phyloP scores from a whole-genome alignment of 768 basidiomycete species.

The Hygrocybe coccinea region DNA sequence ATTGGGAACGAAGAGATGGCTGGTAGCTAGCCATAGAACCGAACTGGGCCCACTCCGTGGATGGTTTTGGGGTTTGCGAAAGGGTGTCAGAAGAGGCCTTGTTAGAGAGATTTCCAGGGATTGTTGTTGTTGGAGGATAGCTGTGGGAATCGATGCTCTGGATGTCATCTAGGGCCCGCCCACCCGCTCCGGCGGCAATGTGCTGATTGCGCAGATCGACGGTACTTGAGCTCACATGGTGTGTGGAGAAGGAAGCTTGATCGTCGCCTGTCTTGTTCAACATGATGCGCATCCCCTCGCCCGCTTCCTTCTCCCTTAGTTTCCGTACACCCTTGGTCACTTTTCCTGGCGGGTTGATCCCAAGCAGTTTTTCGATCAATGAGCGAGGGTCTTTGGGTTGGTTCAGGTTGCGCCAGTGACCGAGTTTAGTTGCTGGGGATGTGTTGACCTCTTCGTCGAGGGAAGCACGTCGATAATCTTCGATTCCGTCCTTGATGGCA shows the following conservation, averaged over 20 bases:
- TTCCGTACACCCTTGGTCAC: slow-evolving; percentile 83
- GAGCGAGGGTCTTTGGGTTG: slow-evolving; percentile 70
- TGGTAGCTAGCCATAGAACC: slow-evolving; percentile 49
- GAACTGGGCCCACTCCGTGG: slow-evolving; percentile 35
- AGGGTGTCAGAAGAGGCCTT: slow-evolving; percentile 32
- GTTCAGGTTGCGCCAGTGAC: slow-evolving; percentile 85
- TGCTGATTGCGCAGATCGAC: slow-evolving; percentile 32
- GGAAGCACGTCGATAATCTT: slow-evolving; percentile 86
- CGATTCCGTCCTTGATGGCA: slow-evolving; percentile 91
- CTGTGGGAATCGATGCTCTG: slow-evolving; percentile 61
- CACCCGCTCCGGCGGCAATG: slow-evolving; percentile 42
- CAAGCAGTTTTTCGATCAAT: slow-evolving; percentile 71
- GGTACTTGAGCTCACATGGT: slow-evolving; percentile 41
- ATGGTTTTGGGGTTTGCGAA: slow-evolving; percentile 25
- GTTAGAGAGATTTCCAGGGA: slow-evolving; percentile 26
- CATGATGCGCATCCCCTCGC: slow-evolving; percentile 55
- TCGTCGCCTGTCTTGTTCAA: slow-evolving; percentile 49
- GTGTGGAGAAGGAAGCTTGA: slow-evolving; percentile 32
- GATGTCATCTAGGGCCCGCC: slow-evolving; percentile 60
- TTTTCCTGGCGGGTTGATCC: slow-evolving; percentile 64
- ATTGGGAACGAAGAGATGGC: slow-evolving; percentile 50
- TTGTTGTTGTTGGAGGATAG: slow-evolving; percentile 50
- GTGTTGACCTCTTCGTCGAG: slow-evolving; percentile 95
- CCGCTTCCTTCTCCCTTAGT: slow-evolving; percentile 75
- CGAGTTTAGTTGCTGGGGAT: slow-evolving; percentile 84